Evolutionary conservation across 2,329 filamentous ascomycete genomes (phyloP).

Genomic region (Periconia digitata): DNA sequence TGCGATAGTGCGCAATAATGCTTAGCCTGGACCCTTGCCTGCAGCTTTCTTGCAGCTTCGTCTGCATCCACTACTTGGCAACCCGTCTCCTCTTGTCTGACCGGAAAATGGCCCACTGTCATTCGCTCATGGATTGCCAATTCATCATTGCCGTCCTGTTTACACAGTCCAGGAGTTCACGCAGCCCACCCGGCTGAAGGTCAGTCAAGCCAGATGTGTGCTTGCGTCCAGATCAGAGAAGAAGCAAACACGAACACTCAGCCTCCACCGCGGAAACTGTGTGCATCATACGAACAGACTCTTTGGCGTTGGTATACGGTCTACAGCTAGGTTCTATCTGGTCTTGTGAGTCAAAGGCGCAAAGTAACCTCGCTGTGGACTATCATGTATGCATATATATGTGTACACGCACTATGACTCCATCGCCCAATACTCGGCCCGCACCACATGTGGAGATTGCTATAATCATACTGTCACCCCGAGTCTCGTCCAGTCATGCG

Average conservation of each 20-base stretch:
- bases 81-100: constrained; percentile 31
- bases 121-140: constrained; percentile 24
- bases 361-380: constrained; percentile 10
- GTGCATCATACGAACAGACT: background rate
- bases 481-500: constrained; percentile 9
- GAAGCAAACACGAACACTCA: background rate
- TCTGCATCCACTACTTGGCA: constrained; percentile 21
- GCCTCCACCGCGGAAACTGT: background rate
- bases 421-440: constrained; percentile 15
- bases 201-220: no score
- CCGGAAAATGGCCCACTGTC: constrained; percentile 24
- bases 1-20: background rate
- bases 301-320: no score
- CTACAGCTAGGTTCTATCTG: no score
- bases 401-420: constrained; percentile 23
- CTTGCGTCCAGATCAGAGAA: background rate
- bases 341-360: constrained; percentile 17
- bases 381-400: constrained; percentile 5
- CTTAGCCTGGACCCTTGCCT: constrained; percentile 18
- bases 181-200: constrained; percentile 26
- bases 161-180: constrained; percentile 24
- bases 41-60: constrained; percentile 15
- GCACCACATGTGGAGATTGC: constrained; percentile 17
- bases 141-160: constrained; percentile 3
- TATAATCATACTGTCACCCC: background rate